Base-by-base conservation (phyloP, 2,329 filamentous ascomycete species). In the Botrytis elliptica region DNA sequence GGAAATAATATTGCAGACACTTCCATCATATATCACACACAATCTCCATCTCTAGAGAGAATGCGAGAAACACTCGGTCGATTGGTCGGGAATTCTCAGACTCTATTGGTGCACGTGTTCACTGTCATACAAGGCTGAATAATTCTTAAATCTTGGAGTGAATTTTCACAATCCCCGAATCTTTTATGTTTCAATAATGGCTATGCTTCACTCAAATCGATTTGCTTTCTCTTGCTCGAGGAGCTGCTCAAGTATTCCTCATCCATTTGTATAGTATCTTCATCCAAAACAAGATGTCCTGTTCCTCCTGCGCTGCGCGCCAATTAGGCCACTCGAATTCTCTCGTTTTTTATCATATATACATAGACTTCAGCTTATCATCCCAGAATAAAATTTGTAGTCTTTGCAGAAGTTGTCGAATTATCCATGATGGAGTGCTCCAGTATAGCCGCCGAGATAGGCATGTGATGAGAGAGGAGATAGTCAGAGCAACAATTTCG, bases 1-100 rank as follows among this genome's bases (percentile, higher is more conserved):
- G 12, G 25, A 0, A 3, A n/a, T 55, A n/a, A n/a, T 7, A 16
- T 16, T n/a, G 5, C 25, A n/a, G 14, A 14, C 12, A 16, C 25
- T 55, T 55, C 25, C 49, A 52, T n/a, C n/a, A 2, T 14, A 52
- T n/a, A 7, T 3, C 49, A 55, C 25, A 29, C 7, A 55, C 14
- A n/a, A 14, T 9, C 18, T 55, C 52, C 52, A 33, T 57, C n/a
- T 57, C 14, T 57, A 57, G n/a, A 18, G n/a, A 29, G 6, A 18
- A 18, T n/a, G 3, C 7, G 7, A 8, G 18, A 9, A 29, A 18
- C 14, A 29, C 29, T 57, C n/a, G 52, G 7, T 8, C n/a, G 6
- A 57, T 29, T 57, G 2, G 14, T 29, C n/a, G 9, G 52, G 7
- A 57, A 57, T 57, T 3, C 14, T 57, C n/a, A 29, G 14, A 18